Base-by-base conservation (phyloP, 2,329 filamentous ascomycete species). In the Apiospora arundinis region DNA sequence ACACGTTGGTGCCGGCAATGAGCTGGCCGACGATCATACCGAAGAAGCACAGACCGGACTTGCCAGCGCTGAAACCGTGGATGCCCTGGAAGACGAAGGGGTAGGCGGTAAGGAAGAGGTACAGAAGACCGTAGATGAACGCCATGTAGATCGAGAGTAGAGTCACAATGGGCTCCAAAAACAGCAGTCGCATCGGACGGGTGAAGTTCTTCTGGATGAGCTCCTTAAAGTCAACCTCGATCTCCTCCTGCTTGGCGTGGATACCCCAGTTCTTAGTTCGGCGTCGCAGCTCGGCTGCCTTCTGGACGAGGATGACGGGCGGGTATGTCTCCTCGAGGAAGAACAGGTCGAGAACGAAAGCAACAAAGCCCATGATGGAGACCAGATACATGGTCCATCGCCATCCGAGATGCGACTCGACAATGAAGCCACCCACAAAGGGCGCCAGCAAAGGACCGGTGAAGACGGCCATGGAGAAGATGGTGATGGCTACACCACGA, bases 31-130 rank as follows among this genome's bases (percentile, higher is more conserved):
- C 77, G 69, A 96, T 89, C 91, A 97, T 93, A 70, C 94, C 95
- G 76, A 97, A 93, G 80, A 95, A 97, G 6, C 94, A 91, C 6
- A 97, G 86, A 1, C 94, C 95, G 4, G 91, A 88, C 23, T 93
- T 82, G 71, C 95, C 95, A 1, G 86, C 77, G 45, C 83, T 89
- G 84, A 95, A 92, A 74, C 88, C 87, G 80, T 97, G 92, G 5
- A 95, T 86, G 40, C 86, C 85, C 73, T 92, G 85, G 82, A 96
- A 97, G 67, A 97, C 92, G 63, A 96, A 88, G 0, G 93, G 92
- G 76, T 97, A 97, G 0, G 94, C 93, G 0, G 93, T 95, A 69
- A 97, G 86, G 84, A 96, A 96, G 37, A 95, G 90, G 78, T 96
- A 97, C 0, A 97, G 88, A 12, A 79, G 70, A 7, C 87, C 92